Base-by-base conservation (phyloP, 441 rosid species). In the Jatropha multifida region DNA sequence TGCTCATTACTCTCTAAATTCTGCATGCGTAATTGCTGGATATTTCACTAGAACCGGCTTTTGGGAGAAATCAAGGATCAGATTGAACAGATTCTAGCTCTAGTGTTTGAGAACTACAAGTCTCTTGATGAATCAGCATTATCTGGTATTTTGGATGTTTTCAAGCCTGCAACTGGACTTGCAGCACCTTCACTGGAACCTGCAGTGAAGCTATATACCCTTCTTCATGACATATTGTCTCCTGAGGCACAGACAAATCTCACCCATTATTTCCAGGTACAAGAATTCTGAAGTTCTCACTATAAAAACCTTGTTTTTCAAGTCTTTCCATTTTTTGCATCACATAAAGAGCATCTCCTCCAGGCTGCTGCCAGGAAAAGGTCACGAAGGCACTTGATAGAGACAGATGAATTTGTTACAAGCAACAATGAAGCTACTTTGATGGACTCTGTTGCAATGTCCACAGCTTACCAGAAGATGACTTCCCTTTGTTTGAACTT, bases 391-490 rank as follows among this genome's bases (percentile, higher is more conserved):
- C 92, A 88, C 84, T 78, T 96, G 86, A 79, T 92, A 72, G 98
- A 96, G 85, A 92, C 97, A 41, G 98, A 96, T 84, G 98, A 96
- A 75, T 96, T 83, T 86, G 91, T 92, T 75, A 72, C 93, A 65
- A 85, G 73, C 82, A 90, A 79, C 67, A 82, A 56, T 75, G 98
- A 96, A 76, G 87, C 85, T 71, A 83, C 72, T 82, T 85, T 85
- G 85, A 76, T 78, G 93, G 95, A 96, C 76, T 74, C 88, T 8
- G 82, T 90, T 75, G 88, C 93, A 76, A 84, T 86, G 87, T 81
- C 94, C 40, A 88, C 93, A 81, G 97, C 97, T 76, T 96, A 93
- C 85, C 95, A 89, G 82, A 96, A 92, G 87, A 93, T 96, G 98
- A 85, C 93, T 62, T 79, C 86, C 74, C 88, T 90, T 74, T 96